phyloP scores from a whole-genome alignment of 768 basidiomycete species.

The Rickenella mellea region DNA sequence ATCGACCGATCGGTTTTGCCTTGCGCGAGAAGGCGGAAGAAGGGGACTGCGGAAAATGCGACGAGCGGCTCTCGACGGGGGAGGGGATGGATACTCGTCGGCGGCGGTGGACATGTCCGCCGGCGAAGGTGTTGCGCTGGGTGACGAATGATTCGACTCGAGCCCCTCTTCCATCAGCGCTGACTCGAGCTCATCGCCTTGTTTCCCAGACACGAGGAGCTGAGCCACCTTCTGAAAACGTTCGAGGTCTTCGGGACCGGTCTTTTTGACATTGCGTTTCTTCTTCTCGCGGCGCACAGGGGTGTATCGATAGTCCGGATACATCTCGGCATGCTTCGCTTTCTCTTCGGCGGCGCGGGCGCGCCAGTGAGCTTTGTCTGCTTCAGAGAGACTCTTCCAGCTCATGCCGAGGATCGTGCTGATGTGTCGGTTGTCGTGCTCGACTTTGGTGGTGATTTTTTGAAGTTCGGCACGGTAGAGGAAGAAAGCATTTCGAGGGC shows the following conservation, averaged over 20 bases:
- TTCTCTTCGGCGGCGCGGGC: slow-evolving; percentile 41
- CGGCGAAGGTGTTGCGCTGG: too few relatives aligned
- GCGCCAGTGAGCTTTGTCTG: slow-evolving; percentile 42
- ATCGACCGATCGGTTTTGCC: too few relatives aligned
- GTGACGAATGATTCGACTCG: too few relatives aligned
- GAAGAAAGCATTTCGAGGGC: slow-evolving; percentile 21
- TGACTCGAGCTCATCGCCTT: slow-evolving; percentile 35
- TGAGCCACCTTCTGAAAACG: slow-evolving; percentile 43
- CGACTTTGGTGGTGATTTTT: slow-evolving; percentile 36
- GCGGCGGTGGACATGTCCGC: too few relatives aligned
- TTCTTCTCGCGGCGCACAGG: slow-evolving; percentile 33
- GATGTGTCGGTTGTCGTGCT: slow-evolving; percentile 49
- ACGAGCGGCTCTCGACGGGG: too few relatives aligned
- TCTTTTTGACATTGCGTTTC: slow-evolving; percentile 44
- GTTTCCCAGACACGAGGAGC: slow-evolving; percentile 39
- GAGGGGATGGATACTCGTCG: too few relatives aligned
- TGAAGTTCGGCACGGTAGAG: slow-evolving; percentile 50
- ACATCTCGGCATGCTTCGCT: slow-evolving; percentile 31
- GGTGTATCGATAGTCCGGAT: slow-evolving; percentile 48
- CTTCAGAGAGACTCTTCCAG: slow-evolving; percentile 44
- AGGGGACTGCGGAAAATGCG: slow-evolving; percentile 21
- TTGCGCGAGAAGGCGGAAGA: too few relatives aligned
- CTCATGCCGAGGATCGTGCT: slow-evolving; percentile 44
- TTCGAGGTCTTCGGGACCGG: slow-evolving; percentile 34
- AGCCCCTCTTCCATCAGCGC: slow-evolving; percentile 32